phyloP scores from a whole-genome alignment of 257 asterid species.

The Nicotiana tabacum region DNA sequence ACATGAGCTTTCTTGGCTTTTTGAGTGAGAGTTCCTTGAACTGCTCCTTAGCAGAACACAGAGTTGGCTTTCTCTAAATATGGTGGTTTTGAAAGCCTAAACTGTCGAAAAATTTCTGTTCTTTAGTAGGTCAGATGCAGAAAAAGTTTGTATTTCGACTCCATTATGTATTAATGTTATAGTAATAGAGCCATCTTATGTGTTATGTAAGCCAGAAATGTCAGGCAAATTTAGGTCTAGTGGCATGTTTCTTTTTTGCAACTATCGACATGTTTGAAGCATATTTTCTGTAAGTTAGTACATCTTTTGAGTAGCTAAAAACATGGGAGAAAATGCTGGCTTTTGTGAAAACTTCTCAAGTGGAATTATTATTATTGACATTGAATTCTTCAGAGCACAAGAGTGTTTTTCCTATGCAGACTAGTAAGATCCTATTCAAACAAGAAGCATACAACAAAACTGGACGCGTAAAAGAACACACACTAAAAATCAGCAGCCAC shows the following conservation, averaged over 20 bases:
- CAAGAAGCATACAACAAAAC: background rate
- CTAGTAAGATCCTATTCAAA: background rate
- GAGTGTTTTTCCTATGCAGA: background rate
- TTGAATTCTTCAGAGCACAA: background rate
- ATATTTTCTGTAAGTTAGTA: background rate
- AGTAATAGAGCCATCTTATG: background rate
- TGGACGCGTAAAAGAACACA: background rate
- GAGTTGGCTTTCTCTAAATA: conserved; percentile 13
- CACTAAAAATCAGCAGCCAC: background rate
- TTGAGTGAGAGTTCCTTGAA: conserved; percentile 15
- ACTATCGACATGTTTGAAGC: background rate
- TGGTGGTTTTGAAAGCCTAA: background rate
- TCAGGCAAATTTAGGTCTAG: background rate
- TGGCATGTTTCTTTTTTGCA: background rate
- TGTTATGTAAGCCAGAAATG: background rate
- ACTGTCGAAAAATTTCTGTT: conserved; percentile 9
- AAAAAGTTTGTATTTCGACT: background rate
- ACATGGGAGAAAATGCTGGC: background rate
- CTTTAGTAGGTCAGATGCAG: conserved; percentile 22
- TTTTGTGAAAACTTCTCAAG: background rate
- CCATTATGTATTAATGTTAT: background rate
- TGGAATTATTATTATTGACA: background rate
- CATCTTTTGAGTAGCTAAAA: background rate
- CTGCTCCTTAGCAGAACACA: conserved; percentile 11
- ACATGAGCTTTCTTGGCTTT: conserved; percentile 79